Base-by-base conservation (phyloP, 192 early-diverging fungal genomes). In the Backusella morwellensis region DNA sequence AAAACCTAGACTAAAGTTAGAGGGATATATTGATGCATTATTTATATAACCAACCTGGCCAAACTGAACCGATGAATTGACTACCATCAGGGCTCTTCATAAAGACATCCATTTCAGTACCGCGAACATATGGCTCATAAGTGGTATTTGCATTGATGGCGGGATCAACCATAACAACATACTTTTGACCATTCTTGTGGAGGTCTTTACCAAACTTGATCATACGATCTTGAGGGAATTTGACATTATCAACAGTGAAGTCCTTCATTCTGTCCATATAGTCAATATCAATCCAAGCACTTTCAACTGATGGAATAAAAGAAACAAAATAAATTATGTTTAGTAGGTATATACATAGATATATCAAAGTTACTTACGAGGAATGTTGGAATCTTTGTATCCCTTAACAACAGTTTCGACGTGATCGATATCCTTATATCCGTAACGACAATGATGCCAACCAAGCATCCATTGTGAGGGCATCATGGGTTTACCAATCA, bases 241-340 rank as follows among this genome's bases (percentile, higher is more conserved):
- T 83, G 7, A 76, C 72, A 0, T 83, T 80, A 54, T 91, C 87
- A 44, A 86, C 90, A 0, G 92, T 86, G 54, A 93, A 93, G 50
- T 87, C 86, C 70, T 87, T 88, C 34, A 77, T 84, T 8, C 38
- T 21, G 40, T 92, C 89, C 92, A 93, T 93, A 70, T 92, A 93
- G 74, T 93, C 92, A 50, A 93, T 88, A 73, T 92, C 91, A 9
- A 88, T 90, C 91, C 91, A 92, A 26, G 42, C 66, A 44, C 63
- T 63, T 35, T 75, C 66, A 35, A 74, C 73, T 74, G 40, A 50
- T 50, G 0, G 3, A 14, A 77, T 17, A 71, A 38, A 36, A 66
- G 36, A 50, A 44, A 1, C 47, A 67, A 72, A 11, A 26, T 19
- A 23, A 1, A 56, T 59, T 11, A 29, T 29, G 26, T 63, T 63